Conservation (phyloP, 2,329 filamentous ascomycete species). For the Pyricularia grisea region DNA sequence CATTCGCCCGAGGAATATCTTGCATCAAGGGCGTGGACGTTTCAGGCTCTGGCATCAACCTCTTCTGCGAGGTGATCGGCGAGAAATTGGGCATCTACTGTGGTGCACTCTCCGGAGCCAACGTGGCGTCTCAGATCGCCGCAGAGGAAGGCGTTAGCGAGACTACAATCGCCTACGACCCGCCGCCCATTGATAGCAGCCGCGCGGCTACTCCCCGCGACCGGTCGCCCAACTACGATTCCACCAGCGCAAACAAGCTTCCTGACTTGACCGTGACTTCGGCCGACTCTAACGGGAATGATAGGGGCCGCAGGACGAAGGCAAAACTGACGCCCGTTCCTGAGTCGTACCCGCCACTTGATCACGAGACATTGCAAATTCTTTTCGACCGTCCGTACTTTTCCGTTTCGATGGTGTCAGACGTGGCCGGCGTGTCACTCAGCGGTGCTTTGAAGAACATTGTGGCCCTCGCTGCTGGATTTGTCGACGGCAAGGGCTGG, state of each 20-base stretch:
- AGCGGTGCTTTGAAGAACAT: slow-evolving; percentile 96
- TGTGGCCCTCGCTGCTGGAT: slow-evolving; percentile 86
- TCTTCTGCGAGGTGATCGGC: slow-evolving; percentile 94
- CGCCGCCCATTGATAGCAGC: slow-evolving; percentile 73
- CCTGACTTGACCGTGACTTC: slow-evolving; percentile 40
- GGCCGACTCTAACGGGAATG: slow-evolving; percentile 46
- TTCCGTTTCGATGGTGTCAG: slow-evolving; percentile 85
- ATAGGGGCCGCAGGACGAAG: slow-evolving; percentile 56
- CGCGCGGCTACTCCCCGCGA: slow-evolving; percentile 54
- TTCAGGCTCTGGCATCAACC: slow-evolving; percentile 69
- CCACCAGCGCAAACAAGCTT: slow-evolving; percentile 39
- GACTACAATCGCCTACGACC: slow-evolving; percentile 94
- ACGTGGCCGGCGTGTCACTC: slow-evolving; percentile 94
- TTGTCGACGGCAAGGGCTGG: slow-evolving; percentile 92
- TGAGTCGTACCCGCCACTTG: slow-evolving; percentile 72
- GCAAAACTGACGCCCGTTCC: slow-evolving; percentile 68
- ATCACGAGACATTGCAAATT: slow-evolving; percentile 71
- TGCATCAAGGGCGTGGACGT: slow-evolving; percentile 99
- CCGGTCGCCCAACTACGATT: slow-evolving; percentile 32
- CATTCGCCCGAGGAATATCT: slow-evolving; percentile 86
- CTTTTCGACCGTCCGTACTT: slow-evolving; percentile 97
- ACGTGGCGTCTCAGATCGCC: slow-evolving; percentile 92
- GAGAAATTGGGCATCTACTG: slow-evolving; percentile 90
- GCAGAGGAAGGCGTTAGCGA: slow-evolving; percentile 86
- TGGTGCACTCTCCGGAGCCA: slow-evolving; percentile 88